These are phyloP conservation scores for Tephrocybe sp. DNA, from an alignment of 768 basidiomycete species.

Conservation along the genomic window DNA sequence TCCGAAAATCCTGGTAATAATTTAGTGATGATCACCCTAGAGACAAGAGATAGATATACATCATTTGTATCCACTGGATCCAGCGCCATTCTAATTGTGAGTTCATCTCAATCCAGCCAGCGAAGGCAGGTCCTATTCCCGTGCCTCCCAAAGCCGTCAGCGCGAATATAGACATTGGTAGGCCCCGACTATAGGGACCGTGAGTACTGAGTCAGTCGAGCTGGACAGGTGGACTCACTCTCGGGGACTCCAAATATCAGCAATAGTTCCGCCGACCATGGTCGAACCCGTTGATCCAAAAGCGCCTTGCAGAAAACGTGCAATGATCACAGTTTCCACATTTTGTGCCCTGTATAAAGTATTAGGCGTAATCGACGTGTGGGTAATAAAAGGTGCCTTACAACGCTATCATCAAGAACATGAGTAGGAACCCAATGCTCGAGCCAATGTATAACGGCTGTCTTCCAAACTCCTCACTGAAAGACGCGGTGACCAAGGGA, in stretches of 20 bases:
- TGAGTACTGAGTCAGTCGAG: background rate
- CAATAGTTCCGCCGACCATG: constrained; percentile 74
- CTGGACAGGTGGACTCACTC: constrained; percentile 41
- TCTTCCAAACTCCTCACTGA: constrained; percentile 74
- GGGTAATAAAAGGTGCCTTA: constrained; percentile 22
- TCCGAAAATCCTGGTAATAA: constrained; percentile 54
- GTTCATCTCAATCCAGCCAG: constrained; percentile 69
- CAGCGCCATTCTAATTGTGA: constrained; percentile 67
- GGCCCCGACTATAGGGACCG: constrained; percentile 55
- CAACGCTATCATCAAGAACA: constrained; percentile 50
- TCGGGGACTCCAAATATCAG: constrained; percentile 64
- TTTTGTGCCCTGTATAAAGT: constrained; percentile 37
- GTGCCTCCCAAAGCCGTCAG: constrained; percentile 58
- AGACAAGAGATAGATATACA: constrained; percentile 37
- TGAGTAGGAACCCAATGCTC: constrained; percentile 45
- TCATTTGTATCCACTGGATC: constrained; percentile 82
- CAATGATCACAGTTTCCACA: constrained; percentile 64
- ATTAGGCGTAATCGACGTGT: background rate
- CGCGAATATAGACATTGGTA: constrained; percentile 78
- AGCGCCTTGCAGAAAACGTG: constrained; percentile 63
- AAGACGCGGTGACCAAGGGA: constrained; percentile 65
- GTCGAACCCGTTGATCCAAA: constrained; percentile 71
- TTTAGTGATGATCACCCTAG: background rate
- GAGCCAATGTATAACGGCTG: constrained; percentile 59
- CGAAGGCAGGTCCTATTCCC: constrained; percentile 61